Evolutionary conservation across 2,329 filamentous ascomycete genomes (phyloP).

Genomic region (Colletotrichum cereale): DNA sequence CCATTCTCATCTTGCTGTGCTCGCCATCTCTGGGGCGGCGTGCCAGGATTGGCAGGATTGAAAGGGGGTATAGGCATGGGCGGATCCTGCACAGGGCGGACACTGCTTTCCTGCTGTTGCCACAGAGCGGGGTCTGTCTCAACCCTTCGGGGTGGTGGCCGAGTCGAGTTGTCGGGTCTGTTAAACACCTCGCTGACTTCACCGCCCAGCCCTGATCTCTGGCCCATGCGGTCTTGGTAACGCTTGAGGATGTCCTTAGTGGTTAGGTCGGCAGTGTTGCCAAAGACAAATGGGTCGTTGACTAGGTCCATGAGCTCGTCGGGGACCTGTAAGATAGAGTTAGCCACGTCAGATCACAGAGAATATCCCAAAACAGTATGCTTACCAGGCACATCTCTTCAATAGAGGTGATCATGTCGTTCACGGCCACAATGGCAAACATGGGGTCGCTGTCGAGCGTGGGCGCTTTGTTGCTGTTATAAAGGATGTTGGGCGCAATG

Average conservation of each 20-base stretch:
- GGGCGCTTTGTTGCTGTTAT: slow-evolving; percentile 73
- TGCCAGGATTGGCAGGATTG: slow-evolving; percentile 57
- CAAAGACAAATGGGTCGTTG: slow-evolving; percentile 85
- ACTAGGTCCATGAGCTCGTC: slow-evolving; percentile 90
- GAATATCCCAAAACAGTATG: neutral
- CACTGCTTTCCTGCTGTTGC: slow-evolving; percentile 87
- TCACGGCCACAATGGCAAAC: slow-evolving; percentile 91
- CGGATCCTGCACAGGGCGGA: slow-evolving; percentile 80
- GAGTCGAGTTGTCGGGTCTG: slow-evolving; percentile 69
- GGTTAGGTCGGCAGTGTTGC: slow-evolving; percentile 86
- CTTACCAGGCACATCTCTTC: slow-evolving; percentile 97
- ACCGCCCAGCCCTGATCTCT: slow-evolving; percentile 68
- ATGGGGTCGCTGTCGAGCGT: slow-evolving; percentile 90
- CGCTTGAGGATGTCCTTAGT: slow-evolving; percentile 97
- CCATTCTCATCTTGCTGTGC: slow-evolving; percentile 58
- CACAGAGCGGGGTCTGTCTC: slow-evolving; percentile 89
- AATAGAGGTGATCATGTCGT: slow-evolving; percentile 90
- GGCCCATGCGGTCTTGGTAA: slow-evolving; percentile 81
- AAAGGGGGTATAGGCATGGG: slow-evolving; percentile 49
- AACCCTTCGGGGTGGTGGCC: slow-evolving; percentile 72
- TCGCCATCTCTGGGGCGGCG: slow-evolving; percentile 63
- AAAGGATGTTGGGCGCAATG: slow-evolving; percentile 95
- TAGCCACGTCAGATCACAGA: slow-evolving; percentile 32
- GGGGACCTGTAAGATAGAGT: slow-evolving; percentile 75
- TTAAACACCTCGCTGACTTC: slow-evolving; percentile 69